Evolutionary conservation across 2,329 filamentous ascomycete species (phyloP).

Genomic region (Aspergillus tamarii): DNA sequence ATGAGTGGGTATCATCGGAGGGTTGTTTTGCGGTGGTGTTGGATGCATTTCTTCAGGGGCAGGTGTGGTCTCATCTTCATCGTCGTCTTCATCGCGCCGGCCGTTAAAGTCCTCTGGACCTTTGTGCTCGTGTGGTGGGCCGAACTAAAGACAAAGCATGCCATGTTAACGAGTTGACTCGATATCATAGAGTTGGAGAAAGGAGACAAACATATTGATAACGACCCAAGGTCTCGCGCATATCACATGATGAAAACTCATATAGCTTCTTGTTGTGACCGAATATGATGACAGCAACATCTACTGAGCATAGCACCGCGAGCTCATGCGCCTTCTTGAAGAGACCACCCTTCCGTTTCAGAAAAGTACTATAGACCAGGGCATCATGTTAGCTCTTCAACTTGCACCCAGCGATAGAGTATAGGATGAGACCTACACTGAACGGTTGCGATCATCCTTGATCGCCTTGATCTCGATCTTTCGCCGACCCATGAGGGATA

Average conservation of each 20-base stretch:
- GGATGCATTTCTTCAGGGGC: constrained; percentile 67
- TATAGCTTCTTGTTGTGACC: constrained; percentile 99
- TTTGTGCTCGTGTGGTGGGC: constrained; percentile 92
- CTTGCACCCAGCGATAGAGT: not conserved
- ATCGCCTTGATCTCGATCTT: constrained; percentile 99
- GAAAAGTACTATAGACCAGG: constrained; percentile 71
- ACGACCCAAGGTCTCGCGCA: constrained; percentile 83
- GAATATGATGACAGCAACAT: constrained; percentile 98
- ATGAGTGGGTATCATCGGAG: constrained; percentile 70
- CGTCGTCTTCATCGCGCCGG: constrained; percentile 73
- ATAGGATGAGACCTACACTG: constrained; percentile 70
- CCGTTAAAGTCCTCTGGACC: constrained; percentile 90
- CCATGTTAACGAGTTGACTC: constrained; percentile 19
- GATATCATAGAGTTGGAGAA: constrained; percentile 3
- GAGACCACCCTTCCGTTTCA: constrained; percentile 96
- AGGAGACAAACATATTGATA: constrained; percentile 80
- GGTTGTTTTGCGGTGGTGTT: constrained; percentile 49
- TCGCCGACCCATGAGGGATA: constrained; percentile 78
- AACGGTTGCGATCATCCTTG: constrained; percentile 97
- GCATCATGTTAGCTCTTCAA: constrained; percentile 7
- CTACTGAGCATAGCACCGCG: constrained; percentile 95
- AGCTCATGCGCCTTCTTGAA: constrained; percentile 99
- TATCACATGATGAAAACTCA: constrained; percentile 93
- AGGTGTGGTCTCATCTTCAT: constrained; percentile 75
- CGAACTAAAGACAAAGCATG: constrained; percentile 66